A percentile compares a stretch with the other conserved stretches of the same genome.
These are phyloP conservation scores for Draba incana DNA, from an alignment of 345 rosid species.

Conservation along the genomic window DNA sequence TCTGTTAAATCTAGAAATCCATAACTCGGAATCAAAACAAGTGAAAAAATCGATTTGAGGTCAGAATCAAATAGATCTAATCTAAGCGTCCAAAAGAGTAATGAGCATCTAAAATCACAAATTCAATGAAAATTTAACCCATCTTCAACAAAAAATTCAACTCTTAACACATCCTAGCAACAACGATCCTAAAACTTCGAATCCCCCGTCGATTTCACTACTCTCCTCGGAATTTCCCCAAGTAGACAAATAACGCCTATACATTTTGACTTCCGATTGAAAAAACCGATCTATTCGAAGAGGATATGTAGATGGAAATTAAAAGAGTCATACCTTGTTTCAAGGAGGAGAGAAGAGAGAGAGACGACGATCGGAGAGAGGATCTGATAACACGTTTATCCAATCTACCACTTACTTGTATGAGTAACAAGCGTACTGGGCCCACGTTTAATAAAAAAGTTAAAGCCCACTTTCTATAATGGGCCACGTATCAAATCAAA, in stretches of 20 bases:
- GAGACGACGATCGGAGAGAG: neutral
- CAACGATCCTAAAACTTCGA: constrained; percentile 5
- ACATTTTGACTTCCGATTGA: constrained; percentile 29
- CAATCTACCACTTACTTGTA: constrained; percentile 11
- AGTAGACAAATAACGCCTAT: neutral
- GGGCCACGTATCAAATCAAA: neutral
- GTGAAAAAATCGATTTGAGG: no score
- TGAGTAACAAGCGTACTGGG: constrained; percentile 16
- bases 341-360: neutral
- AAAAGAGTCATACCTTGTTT: constrained; percentile 15
- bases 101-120: neutral
- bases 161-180: constrained; percentile 11
- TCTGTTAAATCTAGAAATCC: constrained; percentile 20
- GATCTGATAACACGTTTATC: constrained; percentile 31
- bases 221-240: neutral
- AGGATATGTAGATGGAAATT: neutral
- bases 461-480: neutral
- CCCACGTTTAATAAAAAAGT: neutral
- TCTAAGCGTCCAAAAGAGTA: constrained; percentile 2
- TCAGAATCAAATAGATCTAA: constrained; percentile 25
- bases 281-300: neutral
- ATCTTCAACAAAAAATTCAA: neutral
- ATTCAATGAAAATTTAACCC: neutral
- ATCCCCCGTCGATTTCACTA: neutral
- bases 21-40: constrained; percentile 1